phyloP scores from a whole-genome alignment of 257 asterid genomes.

The Lycium barbarum region DNA sequence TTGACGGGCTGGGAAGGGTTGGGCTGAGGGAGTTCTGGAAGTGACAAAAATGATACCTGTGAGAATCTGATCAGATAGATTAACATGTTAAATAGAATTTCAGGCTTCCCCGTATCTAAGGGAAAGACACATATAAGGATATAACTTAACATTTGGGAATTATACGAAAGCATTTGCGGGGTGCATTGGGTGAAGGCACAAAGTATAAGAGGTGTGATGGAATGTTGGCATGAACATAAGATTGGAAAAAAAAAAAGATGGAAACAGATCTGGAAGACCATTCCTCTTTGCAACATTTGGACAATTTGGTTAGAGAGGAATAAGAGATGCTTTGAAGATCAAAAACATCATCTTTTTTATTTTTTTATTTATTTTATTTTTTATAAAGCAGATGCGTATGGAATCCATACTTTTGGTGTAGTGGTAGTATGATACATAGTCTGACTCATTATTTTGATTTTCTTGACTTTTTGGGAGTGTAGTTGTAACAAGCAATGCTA shows the following conservation, averaged over 20 bases:
- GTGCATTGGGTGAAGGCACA: slow-evolving; percentile 11
- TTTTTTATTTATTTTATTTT: too few relatives aligned
- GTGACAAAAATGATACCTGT: neutral
- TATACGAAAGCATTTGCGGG: neutral
- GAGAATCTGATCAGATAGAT: slow-evolving; percentile 11
- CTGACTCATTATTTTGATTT: slow-evolving; percentile 11
- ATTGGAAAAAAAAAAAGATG: neutral
- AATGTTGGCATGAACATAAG: neutral
- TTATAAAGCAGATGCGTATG: neutral
- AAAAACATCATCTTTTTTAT: neutral
- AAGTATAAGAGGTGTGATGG: neutral
- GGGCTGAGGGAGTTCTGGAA: neutral
- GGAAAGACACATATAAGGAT: neutral
- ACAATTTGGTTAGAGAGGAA: neutral
- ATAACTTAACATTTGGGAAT: neutral
- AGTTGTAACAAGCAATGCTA: neutral
- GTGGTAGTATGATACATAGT: neutral
- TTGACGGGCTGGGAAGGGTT: neutral
- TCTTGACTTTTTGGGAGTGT: slow-evolving; percentile 4
- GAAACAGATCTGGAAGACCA: neutral
- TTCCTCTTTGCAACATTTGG: neutral
- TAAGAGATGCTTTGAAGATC: neutral
- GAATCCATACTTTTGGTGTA: neutral
- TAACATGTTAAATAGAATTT: neutral
- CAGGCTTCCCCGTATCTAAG: neutral